Base-by-base conservation (phyloP, 179 eudicot species). In the Patellifolia procumbens region DNA sequence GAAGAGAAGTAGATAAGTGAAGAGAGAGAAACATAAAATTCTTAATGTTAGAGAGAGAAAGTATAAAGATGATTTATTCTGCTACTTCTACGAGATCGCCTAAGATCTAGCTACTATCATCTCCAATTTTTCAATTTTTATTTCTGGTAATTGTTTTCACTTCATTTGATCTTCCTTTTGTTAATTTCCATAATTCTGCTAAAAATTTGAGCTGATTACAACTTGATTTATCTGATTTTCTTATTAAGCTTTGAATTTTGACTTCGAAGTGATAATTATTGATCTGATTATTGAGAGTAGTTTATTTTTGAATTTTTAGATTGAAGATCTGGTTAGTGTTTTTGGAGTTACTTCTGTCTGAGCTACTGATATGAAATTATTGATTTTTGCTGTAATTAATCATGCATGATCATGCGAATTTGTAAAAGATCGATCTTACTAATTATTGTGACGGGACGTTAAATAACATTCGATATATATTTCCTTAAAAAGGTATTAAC, bases 31-130 rank as follows among this genome's bases (percentile, higher is more conserved):
- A 45, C 63, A 60, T 22, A 61, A 35, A 28, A 46, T 28, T 74
- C 35, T 12, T 43, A 59, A 20, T 34, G 46, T 0, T 63, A 61
- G 81, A 66, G 77, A 79, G 81, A 73, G 78, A 66, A 74, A 75
- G 16, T 32, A 43, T 22, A 45, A 48, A 42, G 46, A 62, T 15
- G 62, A 56, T 78, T 26, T 43, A 3, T 56, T 63, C 51, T 13
- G 8, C 29, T 48, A 35, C 68, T 26, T 31, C 55, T 17, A 17
- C 42, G n/a, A 68, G 78, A 73, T 81, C 81, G 72, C 60, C 79
- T 53, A 75, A 78, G 76, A 78, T 81, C 79, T 78, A 78, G 79
- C 71, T n/a, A 24, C 15, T 2, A 72, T 55, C 19, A 37, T 10
- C 7, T 34, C n/a, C n/a, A n/a, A n/a, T 26, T 42, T 42, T 48